Evolutionary conservation across 208 protist species (phyloP).

Genomic region (Trypanosoma theileri): DNA sequence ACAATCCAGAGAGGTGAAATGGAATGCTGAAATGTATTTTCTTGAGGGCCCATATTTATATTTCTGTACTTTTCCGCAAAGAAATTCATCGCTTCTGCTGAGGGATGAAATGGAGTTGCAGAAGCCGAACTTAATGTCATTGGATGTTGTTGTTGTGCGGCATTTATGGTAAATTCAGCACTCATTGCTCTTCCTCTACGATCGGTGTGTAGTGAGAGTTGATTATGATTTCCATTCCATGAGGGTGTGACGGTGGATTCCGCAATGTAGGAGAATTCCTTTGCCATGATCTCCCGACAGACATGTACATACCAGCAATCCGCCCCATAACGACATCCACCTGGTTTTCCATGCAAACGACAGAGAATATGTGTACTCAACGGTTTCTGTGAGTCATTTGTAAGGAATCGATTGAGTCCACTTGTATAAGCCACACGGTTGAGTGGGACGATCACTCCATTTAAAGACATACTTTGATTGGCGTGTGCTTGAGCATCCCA

Average conservation of each 20-base stretch:
- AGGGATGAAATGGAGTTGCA: too few species aligned
- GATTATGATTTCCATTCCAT: too few species aligned
- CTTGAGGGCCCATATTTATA: too few species aligned
- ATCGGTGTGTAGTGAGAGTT: too few species aligned
- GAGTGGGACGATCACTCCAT: conserved; percentile 36
- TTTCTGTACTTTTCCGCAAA: too few species aligned
- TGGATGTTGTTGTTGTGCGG: too few species aligned
- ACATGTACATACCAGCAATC: conserved; percentile 87
- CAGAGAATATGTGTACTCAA: conserved; percentile 48
- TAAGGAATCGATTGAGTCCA: conserved; percentile 54
- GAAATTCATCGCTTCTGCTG: too few species aligned
- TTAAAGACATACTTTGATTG: conserved; percentile 17
- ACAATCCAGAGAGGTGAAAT: too few species aligned
- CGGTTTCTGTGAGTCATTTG: conserved; percentile 31
- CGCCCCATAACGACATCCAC: conserved; percentile 79
- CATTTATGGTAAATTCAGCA: too few species aligned
- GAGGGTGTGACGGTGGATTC: background rate
- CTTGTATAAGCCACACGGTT: conserved; percentile 60
- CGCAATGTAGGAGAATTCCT: conserved; percentile 8
- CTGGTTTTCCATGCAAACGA: conserved; percentile 61
- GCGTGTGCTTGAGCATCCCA: conserved; percentile 29
- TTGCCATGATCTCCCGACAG: conserved; percentile 58
- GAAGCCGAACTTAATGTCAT: too few species aligned
- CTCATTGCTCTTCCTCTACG: too few species aligned
- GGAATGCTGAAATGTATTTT: too few species aligned